Conservation (phyloP, 2,329 filamentous ascomycete genomes). For the Rutstroemia sp. region DNA sequence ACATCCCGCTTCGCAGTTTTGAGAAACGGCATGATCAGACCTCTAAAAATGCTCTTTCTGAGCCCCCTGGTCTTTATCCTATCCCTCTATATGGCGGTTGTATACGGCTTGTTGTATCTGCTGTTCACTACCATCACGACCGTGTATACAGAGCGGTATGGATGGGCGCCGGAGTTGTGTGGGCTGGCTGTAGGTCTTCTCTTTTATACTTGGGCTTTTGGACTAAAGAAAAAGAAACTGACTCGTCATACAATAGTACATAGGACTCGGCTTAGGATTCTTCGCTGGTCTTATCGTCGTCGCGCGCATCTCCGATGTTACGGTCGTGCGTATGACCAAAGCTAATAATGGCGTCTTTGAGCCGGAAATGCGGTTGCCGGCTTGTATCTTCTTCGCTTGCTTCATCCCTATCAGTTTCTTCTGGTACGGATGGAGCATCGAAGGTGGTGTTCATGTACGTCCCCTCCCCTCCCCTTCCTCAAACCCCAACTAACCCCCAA, state of each 20-base stretch:
- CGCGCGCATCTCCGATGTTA: conserved; percentile 37
- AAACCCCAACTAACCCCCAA: conserved; percentile 23
- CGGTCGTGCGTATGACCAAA: conserved; percentile 39
- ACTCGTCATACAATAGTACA: conserved; percentile 25
- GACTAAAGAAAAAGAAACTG: neutral
- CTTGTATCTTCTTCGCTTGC: conserved; percentile 38
- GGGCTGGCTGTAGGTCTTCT: conserved; percentile 29
- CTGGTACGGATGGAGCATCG: conserved; percentile 43
- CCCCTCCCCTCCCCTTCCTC: conserved; percentile 19
- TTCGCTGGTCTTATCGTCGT: conserved; percentile 35
- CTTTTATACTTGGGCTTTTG: neutral
- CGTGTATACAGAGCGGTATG: conserved; percentile 39
- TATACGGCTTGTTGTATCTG: conserved; percentile 48
- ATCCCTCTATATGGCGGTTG: conserved; percentile 42
- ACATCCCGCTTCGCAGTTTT: conserved; percentile 26
- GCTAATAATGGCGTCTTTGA: conserved; percentile 32
- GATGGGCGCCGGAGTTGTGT: conserved; percentile 34
- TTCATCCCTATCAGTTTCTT: conserved; percentile 40
- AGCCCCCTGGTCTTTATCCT: conserved; percentile 36
- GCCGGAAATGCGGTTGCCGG: conserved; percentile 31
- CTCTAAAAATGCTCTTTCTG: conserved; percentile 36
- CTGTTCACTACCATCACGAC: conserved; percentile 39
- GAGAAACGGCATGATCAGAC: conserved; percentile 39
- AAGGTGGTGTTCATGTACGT: conserved; percentile 30
- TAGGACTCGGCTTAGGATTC: conserved; percentile 37